Evolutionary conservation across 2,329 filamentous ascomycete genomes (phyloP).

Genomic region (Aspergillus aculeatinus): DNA sequence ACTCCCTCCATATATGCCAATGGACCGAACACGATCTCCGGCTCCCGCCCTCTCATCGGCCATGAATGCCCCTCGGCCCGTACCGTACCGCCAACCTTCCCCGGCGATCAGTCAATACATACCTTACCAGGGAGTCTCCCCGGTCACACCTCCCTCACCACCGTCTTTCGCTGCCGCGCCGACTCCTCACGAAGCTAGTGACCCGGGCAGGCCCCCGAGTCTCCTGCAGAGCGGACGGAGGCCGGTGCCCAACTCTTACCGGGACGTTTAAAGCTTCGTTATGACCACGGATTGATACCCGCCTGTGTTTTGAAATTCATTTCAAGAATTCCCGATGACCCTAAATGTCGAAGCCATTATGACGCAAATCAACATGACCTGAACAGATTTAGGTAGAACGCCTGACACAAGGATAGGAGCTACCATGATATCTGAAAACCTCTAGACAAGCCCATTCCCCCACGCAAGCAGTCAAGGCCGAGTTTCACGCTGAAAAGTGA

Average conservation of each 20-base stretch:
- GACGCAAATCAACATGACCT: too few species aligned
- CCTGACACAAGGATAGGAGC: neutral
- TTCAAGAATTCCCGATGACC: too few species aligned
- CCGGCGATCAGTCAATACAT: constrained; percentile 17
- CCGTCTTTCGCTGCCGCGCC: constrained; percentile 29
- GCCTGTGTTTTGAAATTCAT: too few species aligned
- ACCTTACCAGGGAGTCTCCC: constrained; percentile 22
- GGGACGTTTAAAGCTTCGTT: constrained; percentile 28
- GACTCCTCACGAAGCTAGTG: constrained; percentile 18
- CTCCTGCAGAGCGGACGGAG: constrained; percentile 42
- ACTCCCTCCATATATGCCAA: neutral
- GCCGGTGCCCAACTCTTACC: constrained; percentile 35
- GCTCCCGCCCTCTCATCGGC: constrained; percentile 17
- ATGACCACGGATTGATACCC: too few species aligned
- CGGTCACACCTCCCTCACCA: constrained; percentile 27
- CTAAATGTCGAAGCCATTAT: too few species aligned
- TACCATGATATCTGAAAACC: neutral
- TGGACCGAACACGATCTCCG: constrained; percentile 1
- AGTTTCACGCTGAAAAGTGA: too few species aligned
- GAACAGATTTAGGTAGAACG: too few species aligned
- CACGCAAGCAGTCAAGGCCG: neutral
- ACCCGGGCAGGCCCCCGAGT: constrained; percentile 39
- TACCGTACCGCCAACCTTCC: constrained; percentile 23
- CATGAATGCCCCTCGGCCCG: constrained; percentile 17
- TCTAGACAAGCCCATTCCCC: neutral